Conservation (phyloP, 2,329 filamentous ascomycete genomes). For the Massarina eburnea region DNA sequence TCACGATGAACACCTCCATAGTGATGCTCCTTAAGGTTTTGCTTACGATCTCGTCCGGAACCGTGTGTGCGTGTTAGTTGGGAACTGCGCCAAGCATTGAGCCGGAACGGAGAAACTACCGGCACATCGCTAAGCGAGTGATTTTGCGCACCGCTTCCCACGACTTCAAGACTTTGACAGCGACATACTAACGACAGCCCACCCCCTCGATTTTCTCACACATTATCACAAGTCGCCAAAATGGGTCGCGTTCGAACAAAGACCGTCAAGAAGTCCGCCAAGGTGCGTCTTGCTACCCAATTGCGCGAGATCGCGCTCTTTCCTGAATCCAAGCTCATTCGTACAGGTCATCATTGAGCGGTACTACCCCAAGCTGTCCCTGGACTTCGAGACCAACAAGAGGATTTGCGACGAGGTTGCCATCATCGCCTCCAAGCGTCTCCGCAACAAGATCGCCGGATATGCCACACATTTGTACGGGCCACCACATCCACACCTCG, state of each 20-base stretch:
- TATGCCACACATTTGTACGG: constrained; percentile 72
- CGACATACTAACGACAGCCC: constrained; percentile 34
- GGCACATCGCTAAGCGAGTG: constrained; percentile 22
- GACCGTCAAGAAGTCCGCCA: constrained; percentile 85
- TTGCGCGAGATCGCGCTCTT: background rate
- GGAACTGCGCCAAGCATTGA: background rate
- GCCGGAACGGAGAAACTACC: constrained; percentile 3
- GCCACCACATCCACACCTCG: constrained; percentile 58
- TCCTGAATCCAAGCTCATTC: background rate
- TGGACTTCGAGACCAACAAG: constrained; percentile 99
- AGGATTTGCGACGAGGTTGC: constrained; percentile 98
- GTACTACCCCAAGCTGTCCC: constrained; percentile 84
- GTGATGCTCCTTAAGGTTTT: background rate
- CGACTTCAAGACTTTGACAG: constrained; percentile 22
- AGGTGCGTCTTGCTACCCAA: constrained; percentile 66
- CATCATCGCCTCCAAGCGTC: constrained; percentile 98
- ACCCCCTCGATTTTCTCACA: constrained; percentile 24
- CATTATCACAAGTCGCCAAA: constrained; percentile 39
- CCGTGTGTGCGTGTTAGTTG: no score
- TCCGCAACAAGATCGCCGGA: constrained; percentile 91
- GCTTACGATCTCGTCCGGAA: background rate
- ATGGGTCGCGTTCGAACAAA: constrained; percentile 62
- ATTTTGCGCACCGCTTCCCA: constrained; percentile 5
- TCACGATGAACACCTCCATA: background rate
- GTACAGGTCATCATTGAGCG: constrained; percentile 94